Base-by-base conservation (phyloP, 495 filamentous ascomycete genomes). In the Trichoderma parareesei region DNA sequence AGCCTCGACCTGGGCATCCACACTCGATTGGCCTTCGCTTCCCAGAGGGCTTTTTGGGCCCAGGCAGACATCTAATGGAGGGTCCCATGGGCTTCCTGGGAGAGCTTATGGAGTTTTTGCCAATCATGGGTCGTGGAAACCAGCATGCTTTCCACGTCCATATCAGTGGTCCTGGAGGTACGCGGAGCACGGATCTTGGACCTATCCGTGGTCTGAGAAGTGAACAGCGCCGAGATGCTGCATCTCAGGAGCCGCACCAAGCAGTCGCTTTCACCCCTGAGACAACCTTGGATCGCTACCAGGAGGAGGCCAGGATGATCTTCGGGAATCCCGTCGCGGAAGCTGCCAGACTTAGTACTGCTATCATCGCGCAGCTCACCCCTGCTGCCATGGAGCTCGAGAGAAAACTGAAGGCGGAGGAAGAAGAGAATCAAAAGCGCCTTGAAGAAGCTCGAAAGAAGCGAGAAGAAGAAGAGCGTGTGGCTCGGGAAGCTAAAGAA, bases 251-350 rank as follows among this genome's bases (percentile, higher is more conserved):
- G 42, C 79, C 79, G 5, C 66, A 70, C 13, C 76, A 87, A 67
- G 85, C 90, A 11, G 86, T 91, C 14, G 79, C 84, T 43, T 97
- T 97, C 74, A 77, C 80, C 33, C 81, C 90, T 18, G 83, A 84
- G 41, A 77, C 82, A 3, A 97, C 93, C 11, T 77, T 76, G 48
- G 78, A 80, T 48, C 86, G 94, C 55, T 99, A 95, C 93, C 86
- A 89, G 69, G 90, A 97, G 69, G 94, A 98, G 75, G 90, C 92
- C 13, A 87, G 88, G 65, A 84, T 98, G 73, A 78, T 98, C 1
- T 98, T 92, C 74, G 89, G 73, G 48, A 80, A 76, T 27, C 82
- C 88, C 62, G 70, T 82, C 8, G 92, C 95, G 40, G 92, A 90
- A 69, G 84, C 87, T n/a, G 76, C 80, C 65, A 87, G 85, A 66